A percentile compares a stretch with the other conserved stretches of the same genome.
Conservation (phyloP, 2,329 filamentous ascomycete genomes). For the Aureobasidium sp. region DNA sequence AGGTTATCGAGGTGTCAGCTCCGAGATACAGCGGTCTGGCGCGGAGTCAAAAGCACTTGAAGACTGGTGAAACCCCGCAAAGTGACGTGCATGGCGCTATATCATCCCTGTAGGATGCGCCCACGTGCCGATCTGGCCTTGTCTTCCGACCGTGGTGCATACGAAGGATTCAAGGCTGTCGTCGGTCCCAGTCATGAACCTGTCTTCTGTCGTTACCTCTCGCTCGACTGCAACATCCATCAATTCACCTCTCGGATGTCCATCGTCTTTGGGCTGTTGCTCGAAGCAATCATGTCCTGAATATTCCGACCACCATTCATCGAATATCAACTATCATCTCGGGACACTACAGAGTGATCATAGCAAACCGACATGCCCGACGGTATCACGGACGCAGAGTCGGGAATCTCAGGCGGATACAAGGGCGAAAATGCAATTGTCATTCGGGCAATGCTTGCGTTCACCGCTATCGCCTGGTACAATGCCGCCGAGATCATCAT, state of each 20-base stretch:
- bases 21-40: background rate
- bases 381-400: slow-evolving; percentile 1
- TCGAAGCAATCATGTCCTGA: background rate
- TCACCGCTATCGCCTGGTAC: slow-evolving; percentile 26
- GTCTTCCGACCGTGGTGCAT: background rate
- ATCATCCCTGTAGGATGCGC: background rate
- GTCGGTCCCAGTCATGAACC: background rate
- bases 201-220: background rate
- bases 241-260: too few species aligned
- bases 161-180: slow-evolving; percentile 2
- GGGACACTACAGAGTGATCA: background rate
- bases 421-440: slow-evolving; percentile 19
- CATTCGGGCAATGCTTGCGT: slow-evolving; percentile 22
- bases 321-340: background rate
- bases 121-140: background rate
- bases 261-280: background rate
- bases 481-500: slow-evolving; percentile 38
- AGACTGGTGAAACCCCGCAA: background rate
- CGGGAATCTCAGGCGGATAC: slow-evolving; percentile 15
- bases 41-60: background rate
- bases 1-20: background rate
- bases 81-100: slow-evolving; percentile 6
- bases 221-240: background rate
- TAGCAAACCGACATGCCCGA: background rate
- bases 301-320: background rate